Base-by-base conservation (phyloP, 1,284 basidiomycete genomes). In the Neolentinus lepideus region DNA sequence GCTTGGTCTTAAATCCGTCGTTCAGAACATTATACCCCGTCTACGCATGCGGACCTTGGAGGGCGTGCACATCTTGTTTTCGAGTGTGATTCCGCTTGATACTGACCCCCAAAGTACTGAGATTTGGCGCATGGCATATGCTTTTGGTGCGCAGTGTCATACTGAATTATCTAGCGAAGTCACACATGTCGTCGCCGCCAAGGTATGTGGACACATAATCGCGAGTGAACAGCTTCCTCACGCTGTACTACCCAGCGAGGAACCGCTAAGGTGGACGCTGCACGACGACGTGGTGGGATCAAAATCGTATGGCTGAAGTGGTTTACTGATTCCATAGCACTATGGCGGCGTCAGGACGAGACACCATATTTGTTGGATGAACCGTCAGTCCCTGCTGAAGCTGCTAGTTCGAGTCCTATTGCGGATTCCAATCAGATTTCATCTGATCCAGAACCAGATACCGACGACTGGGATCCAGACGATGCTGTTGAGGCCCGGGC, bases 131-230 rank as follows among this genome's bases (percentile, higher is more conserved):
- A 79, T 88, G 62, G 93, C 96, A 3, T 77, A 81, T 51, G 85
- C 90, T 68, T 99, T 97, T 64, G 96, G 96, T 16, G 96, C 96
- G 0, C 75, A 73, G 38, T 94, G 92, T 68, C 79, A 84, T 36
- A 81, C 80, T 16, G 84, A 90, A 55, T 68, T 98, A 24, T 78
- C 76, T 1, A 69, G 71, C n/a, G 71, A 78, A 0, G 80, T 91
- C 19, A 98, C 96, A 0, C 96, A 99, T 64, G 85, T 98, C 33
- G 91, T 99, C 25, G 90, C 94, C 14, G 90, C 89, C 2, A 90
- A 92, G 75, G 86, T 50, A 25, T 22, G 22, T 26, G n/a, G 22
- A 6, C 14, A 14, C 3, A 21, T 50, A 4, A 8, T 6, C 22
- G 12, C 14, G 25, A 50, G 12, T 26, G 24, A 12, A 29, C 24